These are phyloP conservation scores for Fusarium anthophilum DNA, from an alignment of 2,329 filamentous ascomycete species.

Conservation along the genomic window DNA sequence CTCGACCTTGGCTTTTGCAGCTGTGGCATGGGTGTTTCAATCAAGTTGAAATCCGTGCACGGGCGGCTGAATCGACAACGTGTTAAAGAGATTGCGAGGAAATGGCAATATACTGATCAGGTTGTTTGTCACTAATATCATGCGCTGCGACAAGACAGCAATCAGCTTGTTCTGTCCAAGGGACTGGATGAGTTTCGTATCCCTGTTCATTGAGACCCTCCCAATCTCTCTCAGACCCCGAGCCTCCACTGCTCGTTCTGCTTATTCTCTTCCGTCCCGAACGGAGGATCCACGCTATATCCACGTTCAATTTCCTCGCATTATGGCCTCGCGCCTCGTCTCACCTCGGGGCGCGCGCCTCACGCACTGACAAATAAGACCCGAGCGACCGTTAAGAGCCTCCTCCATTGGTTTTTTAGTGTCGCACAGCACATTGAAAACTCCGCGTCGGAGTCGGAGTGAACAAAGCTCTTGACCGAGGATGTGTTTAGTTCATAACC, in stretches of 20 bases:
- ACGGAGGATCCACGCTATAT: slow-evolving; percentile 21
- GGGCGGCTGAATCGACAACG: background rate
- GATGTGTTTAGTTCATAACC: background rate
- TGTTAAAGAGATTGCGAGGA: slow-evolving; percentile 19
- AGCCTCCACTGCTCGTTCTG: slow-evolving; percentile 22
- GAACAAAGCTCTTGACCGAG: slow-evolving; percentile 11
- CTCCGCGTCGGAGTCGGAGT: slow-evolving; percentile 30
- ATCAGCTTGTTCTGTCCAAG: background rate
- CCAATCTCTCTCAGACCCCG: slow-evolving; percentile 39
- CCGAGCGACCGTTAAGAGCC: slow-evolving; percentile 22
- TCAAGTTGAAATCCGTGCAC: slow-evolving; percentile 14
- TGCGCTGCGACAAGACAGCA: background rate
- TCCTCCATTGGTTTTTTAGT: background rate
- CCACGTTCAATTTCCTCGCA: slow-evolving; percentile 30
- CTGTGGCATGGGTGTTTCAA: background rate
- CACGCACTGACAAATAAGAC: slow-evolving; percentile 17
- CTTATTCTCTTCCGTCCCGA: slow-evolving; percentile 15
- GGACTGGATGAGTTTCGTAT: slow-evolving; percentile 33
- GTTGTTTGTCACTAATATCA: slow-evolving; percentile 4
- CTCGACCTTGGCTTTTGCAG: slow-evolving; percentile 13
- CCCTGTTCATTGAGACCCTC: slow-evolving; percentile 36
- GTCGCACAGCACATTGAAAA: background rate
- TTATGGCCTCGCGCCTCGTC: slow-evolving; percentile 19
- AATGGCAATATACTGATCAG: slow-evolving; percentile 18
- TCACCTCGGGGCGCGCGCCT: slow-evolving; percentile 14